phyloP scores from a whole-genome alignment of 345 rosid species.

The Punica granatum region DNA sequence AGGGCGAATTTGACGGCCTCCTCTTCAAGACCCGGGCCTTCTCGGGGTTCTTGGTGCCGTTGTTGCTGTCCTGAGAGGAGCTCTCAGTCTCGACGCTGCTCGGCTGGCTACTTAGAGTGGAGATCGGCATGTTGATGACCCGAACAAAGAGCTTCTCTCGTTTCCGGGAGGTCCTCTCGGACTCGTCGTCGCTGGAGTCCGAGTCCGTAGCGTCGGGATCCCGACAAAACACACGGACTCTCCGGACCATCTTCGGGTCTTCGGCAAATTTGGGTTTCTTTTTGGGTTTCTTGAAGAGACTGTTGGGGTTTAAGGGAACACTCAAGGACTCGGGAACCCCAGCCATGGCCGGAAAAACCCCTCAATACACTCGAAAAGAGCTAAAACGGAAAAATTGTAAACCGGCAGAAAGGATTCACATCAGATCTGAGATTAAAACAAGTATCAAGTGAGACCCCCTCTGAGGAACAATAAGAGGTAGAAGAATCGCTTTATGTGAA shows the following conservation, averaged over 20 bases:
- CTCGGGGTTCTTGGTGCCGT: constrained; percentile 13
- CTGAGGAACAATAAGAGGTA: constrained; percentile 62
- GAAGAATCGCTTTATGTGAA: constrained; percentile 60
- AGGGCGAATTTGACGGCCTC: constrained; percentile 10
- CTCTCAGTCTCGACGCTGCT: constrained; percentile 26
- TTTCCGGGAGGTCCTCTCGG: constrained; percentile 2
- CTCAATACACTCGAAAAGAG: constrained; percentile 2
- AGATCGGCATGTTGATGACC: constrained; percentile 45
- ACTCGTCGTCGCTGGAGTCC: constrained; percentile 77
- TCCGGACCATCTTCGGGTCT: constrained; percentile 31
- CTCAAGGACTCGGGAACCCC: constrained; percentile 36
- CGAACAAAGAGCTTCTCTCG: constrained; percentile 41
- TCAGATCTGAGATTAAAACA: background rate
- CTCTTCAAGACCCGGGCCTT: background rate
- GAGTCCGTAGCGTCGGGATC: constrained; percentile 96
- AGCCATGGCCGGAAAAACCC: constrained; percentile 24
- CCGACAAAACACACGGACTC: constrained; percentile 51
- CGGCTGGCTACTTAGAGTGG: background rate
- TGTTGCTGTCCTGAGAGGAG: constrained; percentile 65
- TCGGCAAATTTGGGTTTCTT: constrained; percentile 12
- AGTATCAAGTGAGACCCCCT: constrained; percentile 53
- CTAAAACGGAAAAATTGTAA: background rate
- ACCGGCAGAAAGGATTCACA: background rate
- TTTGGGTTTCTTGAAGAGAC: constrained; percentile 20
- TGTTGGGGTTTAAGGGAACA: constrained; percentile 17